Percentiles rank a stretch among this genome's conserved stretches.
These are phyloP conservation scores for Sclerotinia trifoliorum DNA, from an alignment of 2,329 filamentous ascomycete genomes.

Conservation along the genomic window DNA sequence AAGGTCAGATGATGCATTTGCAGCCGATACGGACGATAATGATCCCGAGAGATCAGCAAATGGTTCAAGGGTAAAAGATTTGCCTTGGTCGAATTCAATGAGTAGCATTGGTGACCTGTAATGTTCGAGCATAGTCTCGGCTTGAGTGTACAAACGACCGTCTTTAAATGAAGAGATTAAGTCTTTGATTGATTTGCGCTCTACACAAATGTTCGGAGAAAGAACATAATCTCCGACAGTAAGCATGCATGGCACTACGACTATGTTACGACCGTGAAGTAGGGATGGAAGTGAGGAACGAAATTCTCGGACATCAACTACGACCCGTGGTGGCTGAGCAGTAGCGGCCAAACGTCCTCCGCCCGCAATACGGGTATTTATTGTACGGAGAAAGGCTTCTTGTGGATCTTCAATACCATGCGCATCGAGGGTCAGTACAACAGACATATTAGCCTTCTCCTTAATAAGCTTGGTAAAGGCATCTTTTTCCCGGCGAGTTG, in stretches of 20 bases:
- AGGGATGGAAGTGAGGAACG: constrained; percentile 88
- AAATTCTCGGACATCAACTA: constrained; percentile 96
- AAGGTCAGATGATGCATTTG: constrained; percentile 66
- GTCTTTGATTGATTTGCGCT: constrained; percentile 91
- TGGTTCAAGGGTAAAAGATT: constrained; percentile 90
- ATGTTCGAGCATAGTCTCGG: constrained; percentile 90
- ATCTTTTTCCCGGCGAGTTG: constrained; percentile 92
- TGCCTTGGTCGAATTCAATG: constrained; percentile 97
- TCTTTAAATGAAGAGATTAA: constrained; percentile 89
- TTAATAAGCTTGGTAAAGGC: constrained; percentile 93
- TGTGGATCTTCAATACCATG: constrained; percentile 75
- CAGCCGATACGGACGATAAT: constrained; percentile 60
- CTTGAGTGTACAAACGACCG: constrained; percentile 87
- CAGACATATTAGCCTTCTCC: constrained; percentile 88
- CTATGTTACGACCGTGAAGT: constrained; percentile 82
- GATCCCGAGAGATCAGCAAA: constrained; percentile 66
- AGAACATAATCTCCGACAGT: constrained; percentile 97
- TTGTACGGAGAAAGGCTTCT: constrained; percentile 86
- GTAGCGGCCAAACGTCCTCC: constrained; percentile 83
- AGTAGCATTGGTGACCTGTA: constrained; percentile 88
- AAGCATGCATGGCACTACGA: constrained; percentile 90
- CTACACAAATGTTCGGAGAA: constrained; percentile 85
- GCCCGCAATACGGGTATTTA: constrained; percentile 95
- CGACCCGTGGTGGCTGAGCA: constrained; percentile 81
- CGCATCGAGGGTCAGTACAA: constrained; percentile 75